Conservation (phyloP, 1,284 basidiomycete genomes). For the Trametes versicolor region DNA sequence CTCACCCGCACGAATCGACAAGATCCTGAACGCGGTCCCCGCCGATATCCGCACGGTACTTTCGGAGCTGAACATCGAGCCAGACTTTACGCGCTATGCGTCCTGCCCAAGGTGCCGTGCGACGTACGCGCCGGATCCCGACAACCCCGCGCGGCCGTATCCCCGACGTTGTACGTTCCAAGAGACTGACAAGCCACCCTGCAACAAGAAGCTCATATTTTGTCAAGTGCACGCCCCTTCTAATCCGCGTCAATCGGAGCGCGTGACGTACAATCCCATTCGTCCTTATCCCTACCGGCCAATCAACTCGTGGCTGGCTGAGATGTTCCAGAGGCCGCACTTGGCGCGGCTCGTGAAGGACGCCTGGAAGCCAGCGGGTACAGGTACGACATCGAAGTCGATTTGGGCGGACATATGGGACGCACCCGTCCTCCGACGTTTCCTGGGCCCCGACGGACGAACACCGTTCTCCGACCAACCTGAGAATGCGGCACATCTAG, state of each 20-base stretch:
- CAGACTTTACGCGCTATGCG: not conserved
- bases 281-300: not conserved
- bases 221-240: not conserved
- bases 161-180: conserved; percentile 10
- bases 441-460: not conserved
- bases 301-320: not conserved
- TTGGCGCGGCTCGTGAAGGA: not conserved
- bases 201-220: not conserved
- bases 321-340: not conserved
- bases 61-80: conserved; percentile 1
- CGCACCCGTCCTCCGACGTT: not conserved
- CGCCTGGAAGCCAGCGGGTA: not conserved
- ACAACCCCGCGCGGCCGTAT: not conserved
- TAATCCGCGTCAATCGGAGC: too few species aligned
- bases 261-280: not conserved
- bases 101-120: not conserved
- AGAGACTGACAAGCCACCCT: conserved; percentile 7
- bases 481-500: conserved; percentile 16
- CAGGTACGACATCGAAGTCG: not conserved
- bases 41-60: not conserved
- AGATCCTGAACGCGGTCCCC: not conserved
- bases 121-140: not conserved
- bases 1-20: not conserved
- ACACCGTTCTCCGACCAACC: not conserved
- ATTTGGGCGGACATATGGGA: not conserved